Evolutionary conservation across 805 yeast species (phyloP).

Genomic region (Candida sithepensis): DNA sequence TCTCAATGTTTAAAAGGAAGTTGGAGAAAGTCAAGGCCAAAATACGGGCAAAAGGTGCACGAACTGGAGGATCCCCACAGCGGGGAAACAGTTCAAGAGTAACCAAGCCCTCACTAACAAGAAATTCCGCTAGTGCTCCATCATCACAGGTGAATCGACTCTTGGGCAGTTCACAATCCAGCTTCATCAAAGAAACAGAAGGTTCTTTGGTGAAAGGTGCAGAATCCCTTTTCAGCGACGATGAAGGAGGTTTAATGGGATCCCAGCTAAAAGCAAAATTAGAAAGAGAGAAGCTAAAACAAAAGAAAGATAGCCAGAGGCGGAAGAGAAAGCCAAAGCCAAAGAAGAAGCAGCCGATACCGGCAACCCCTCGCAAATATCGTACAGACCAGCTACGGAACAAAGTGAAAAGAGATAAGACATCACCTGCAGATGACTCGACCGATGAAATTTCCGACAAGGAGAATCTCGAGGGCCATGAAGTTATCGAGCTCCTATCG

Average conservation of each 20-base stretch:
- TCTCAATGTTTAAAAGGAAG: slow-evolving; percentile 1
- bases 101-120: background rate
- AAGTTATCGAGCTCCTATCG: slow-evolving; percentile 1
- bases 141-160: background rate
- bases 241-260: slow-evolving; percentile 9
- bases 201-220: slow-evolving; percentile 16
- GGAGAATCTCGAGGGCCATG: background rate
- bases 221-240: slow-evolving; percentile 20
- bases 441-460: background rate
- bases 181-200: slow-evolving; percentile 3
- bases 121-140: background rate
- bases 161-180: slow-evolving; percentile 2
- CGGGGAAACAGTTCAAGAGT: background rate
- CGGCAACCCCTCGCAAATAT: background rate
- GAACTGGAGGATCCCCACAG: background rate
- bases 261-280: background rate
- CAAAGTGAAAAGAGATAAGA: background rate
- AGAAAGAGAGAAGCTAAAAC: background rate
- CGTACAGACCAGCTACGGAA: background rate
- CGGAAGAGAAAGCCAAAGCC: background rate
- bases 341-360: background rate
- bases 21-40: slow-evolving; percentile 3
- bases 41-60: background rate
- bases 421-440: background rate
- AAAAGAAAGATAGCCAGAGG: background rate